Conservation (phyloP, 106 monocot species). For the Phalaenopsis equestris region DNA sequence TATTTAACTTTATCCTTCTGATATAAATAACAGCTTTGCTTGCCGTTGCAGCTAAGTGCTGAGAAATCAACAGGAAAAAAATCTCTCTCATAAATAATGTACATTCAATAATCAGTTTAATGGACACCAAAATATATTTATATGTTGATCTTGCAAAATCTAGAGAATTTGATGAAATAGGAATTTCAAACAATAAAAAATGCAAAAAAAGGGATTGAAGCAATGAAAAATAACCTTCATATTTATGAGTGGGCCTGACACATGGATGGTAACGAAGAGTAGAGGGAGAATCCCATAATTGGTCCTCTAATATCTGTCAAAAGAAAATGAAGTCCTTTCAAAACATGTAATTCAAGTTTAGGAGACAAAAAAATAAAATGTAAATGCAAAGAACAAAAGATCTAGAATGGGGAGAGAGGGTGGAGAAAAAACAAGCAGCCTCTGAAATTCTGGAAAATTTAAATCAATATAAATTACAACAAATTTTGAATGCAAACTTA, state of each 20-base stretch:
- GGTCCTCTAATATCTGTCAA: constrained; percentile 14
- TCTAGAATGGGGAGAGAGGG: neutral
- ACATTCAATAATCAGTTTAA: neutral
- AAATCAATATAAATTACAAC: neutral
- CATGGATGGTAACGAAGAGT: constrained; percentile 59
- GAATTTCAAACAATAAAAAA: neutral
- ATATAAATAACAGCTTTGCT: neutral
- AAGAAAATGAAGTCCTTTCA: constrained; percentile 4
- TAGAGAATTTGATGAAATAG: neutral
- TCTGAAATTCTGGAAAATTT: neutral
- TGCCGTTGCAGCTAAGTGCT: neutral
- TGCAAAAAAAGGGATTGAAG: neutral
- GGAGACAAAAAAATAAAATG: neutral
- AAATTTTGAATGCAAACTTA: neutral
- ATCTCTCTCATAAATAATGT: neutral
- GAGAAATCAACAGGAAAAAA: neutral
- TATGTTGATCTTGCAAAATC: constrained; percentile 1
- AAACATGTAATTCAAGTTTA: neutral
- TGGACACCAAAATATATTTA: neutral
- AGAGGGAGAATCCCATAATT: constrained; percentile 56
- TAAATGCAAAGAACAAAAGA: neutral
- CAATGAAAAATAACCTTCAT: constrained; percentile 35
- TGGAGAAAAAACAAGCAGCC: neutral
- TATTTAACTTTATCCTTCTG: neutral
- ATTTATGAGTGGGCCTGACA: constrained; percentile 58